Base-by-base conservation (phyloP, 495 filamentous ascomycete genomes). In the Podospora pseudocomata region DNA sequence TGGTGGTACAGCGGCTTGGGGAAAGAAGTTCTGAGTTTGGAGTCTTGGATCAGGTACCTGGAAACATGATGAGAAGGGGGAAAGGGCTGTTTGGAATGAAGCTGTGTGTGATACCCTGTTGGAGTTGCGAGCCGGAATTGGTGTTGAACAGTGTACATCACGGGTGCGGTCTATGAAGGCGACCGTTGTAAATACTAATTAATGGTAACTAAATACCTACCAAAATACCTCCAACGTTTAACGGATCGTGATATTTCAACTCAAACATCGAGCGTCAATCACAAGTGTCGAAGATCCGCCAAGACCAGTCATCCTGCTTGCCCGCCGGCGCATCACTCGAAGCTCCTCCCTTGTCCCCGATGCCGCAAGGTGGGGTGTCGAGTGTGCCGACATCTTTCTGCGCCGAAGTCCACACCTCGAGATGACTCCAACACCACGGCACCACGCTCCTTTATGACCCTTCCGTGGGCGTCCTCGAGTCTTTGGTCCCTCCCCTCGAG, bases 1-100 rank as follows among this genome's bases (percentile, higher is more conserved):
- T 9, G 81, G 80, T 1, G 81, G 81, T 13, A 80, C 76, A 11
- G 19, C 80, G 39, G 68, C 73, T 2, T 80, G 77, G 67, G 81
- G 80, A 55, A 80, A 71, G 75, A 79, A 77, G 68, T 74, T 82
- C 44, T 78, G 54, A 55, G 16, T 32, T 32, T 5, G 3, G 7
- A 32, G 30, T 32, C 4, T 32, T 32, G 30, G 7, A 32, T 16
- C 3, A 15, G 56, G n/a, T 6, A 49, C 56, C 23, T 20, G n/a
- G 19, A n/a, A 58, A 58, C 5, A 58, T 9, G 27, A 13, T 4
- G 64, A 70, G n/a, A 23, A 53, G 16, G 32, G 26, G 20, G 15
- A 27, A 6, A 1, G 58, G 23, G 1, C 23, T 23, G 5, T 30
- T 27, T 9, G 28, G 28, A 61, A 26, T 6, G 7, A 32, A 61